A percentile compares a stretch with the other conserved stretches of the same genome.
Conservation (phyloP, 768 basidiomycete species). For the Psilocybe cyanescens region DNA sequence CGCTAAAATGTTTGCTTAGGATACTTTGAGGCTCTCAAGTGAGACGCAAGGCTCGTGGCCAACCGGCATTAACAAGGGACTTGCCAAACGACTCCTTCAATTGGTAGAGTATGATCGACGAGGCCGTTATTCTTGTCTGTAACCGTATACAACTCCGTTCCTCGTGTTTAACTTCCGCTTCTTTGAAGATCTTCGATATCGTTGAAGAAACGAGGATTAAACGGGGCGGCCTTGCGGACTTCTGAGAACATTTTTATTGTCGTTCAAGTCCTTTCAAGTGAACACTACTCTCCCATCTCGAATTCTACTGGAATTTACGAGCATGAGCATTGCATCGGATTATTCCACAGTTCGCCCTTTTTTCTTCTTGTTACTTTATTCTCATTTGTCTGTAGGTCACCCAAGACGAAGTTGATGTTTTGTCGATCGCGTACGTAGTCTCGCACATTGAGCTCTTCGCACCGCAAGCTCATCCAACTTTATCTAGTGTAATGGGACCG, state of each 20-base stretch:
- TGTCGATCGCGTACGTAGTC: conserved; percentile 19
- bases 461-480: too few species aligned
- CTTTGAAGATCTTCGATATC: not conserved
- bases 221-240: conserved; percentile 14
- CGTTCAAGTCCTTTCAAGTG: not conserved
- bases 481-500: conserved; percentile 38
- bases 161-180: not conserved
- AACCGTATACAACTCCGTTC: not conserved
- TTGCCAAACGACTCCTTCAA: too few species aligned
- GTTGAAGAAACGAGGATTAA: conserved; percentile 10
- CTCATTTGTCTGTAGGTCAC: conserved; percentile 6
- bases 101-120: not conserved
- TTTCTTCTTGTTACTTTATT: not conserved
- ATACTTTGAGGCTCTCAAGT: too few species aligned
- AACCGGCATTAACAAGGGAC: too few species aligned
- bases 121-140: not conserved
- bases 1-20: too few species aligned
- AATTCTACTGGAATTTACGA: not conserved
- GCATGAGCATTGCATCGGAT: not conserved
- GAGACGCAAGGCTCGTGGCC: too few species aligned
- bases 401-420: conserved; percentile 13
- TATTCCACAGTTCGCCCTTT: not conserved
- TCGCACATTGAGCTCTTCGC: not conserved
- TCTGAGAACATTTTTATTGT: not conserved
- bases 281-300: not conserved